Evolutionary conservation across 1,139 yeast genomes (phyloP), one percentile per base, ranked within the genome.

Genomic region (Arxiozyma slooffiae): DNA sequence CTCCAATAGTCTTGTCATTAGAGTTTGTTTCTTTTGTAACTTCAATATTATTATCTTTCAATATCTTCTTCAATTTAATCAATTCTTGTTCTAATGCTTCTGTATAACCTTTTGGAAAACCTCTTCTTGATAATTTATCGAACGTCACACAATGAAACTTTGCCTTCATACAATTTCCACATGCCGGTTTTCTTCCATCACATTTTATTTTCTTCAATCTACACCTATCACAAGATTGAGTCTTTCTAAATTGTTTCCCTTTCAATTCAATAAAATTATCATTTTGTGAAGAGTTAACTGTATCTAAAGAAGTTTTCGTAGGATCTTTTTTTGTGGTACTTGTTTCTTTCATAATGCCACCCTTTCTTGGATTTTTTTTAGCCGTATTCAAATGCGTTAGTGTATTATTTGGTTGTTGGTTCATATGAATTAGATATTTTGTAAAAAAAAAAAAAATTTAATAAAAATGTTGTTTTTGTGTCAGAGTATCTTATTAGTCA

Each of bases 151-250:
- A 85, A 47, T 77, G 80, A 59, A 81, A 81, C 0, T 80, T 82
- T 39, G 81, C 79, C 57, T 77, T 78, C 44, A 71, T 68, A 62
- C 92, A 85, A 60, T 82, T 81, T 41, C 78, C 72, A 63, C 94
- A 85, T 44, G 67, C 63, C 1, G 92, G 90, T 2, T 78, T 73
- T 52, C 75, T 70, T 0, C 92, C 92, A 60, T 82, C 85, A 68
- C 94, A 85, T 60, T 81, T 82, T 58, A 83, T 82, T 67, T 85
- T 85, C 58, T 85, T 81, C 56, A 83, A 76, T 49, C 92, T 71
- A 60, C 94, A 85, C 43, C 94, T 71, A 64, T 85, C 92, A 68
- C 94, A 85, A 4, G 92, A 92, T 63, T 84, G 92, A 2, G 45
- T 50, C 24, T 46, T 44, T 38, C 56, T 46, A 40, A 48, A 53